Percentiles rank a stretch among this genome's conserved stretches.
Conservation (phyloP, 306 rosid genomes). For the Hylodesmum podocarpum region DNA sequence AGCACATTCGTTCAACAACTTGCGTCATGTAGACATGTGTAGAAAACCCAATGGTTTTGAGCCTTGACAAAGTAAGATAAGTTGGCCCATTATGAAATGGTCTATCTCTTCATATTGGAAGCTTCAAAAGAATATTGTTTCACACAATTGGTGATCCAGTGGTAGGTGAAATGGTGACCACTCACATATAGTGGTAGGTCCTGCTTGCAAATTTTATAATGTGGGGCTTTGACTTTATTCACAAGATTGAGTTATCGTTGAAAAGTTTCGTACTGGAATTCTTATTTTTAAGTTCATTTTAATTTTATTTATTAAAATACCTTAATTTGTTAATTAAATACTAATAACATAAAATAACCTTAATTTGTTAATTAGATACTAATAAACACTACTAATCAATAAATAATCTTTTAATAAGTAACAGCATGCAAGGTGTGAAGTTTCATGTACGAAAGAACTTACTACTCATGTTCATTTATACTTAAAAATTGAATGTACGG, state of each 20-base stretch:
- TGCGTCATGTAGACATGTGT: neutral
- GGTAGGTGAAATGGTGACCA: conserved; percentile 29
- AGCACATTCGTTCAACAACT: conserved; percentile 7
- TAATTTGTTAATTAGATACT: neutral
- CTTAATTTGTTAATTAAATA: neutral
- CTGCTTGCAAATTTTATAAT: neutral
- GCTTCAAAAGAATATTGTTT: neutral
- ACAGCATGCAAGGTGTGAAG: neutral
- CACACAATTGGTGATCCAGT: neutral
- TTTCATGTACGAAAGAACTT: neutral
- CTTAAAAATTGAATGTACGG: neutral
- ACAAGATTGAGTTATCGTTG: too few relatives aligned
- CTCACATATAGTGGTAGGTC: neutral
- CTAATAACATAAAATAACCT: neutral
- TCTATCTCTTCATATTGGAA: neutral
- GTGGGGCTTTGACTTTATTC: neutral
- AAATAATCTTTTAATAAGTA: neutral
- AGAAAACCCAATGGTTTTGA: neutral
- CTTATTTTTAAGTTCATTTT: too few relatives aligned
- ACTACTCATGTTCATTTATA: neutral
- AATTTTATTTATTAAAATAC: neutral
- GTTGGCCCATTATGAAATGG: neutral
- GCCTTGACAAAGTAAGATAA: neutral
- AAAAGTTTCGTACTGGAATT: too few relatives aligned
- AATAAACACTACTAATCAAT: neutral